Evolutionary conservation across 2,329 filamentous ascomycete species (phyloP), one percentile per base, ranked within the genome.

Genomic region (Proliferodiscus dingleyae): DNA sequence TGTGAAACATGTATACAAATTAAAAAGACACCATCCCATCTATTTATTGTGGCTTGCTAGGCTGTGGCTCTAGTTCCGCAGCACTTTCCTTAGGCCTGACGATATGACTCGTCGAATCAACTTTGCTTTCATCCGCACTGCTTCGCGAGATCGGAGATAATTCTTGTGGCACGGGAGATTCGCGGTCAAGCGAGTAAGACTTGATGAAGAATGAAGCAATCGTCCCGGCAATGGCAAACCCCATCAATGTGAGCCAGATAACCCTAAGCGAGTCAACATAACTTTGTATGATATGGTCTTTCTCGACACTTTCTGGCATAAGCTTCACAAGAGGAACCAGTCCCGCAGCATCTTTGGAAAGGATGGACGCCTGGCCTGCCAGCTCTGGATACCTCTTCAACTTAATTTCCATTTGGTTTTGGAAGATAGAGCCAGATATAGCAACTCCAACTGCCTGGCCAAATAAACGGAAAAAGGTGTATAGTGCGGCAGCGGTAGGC

Each of bases 181-280:
- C 67, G 23, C 63, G 59, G 51, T 74, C 68, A 47, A 79, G 56
- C 52, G 66, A 62, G 56, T 71, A 69, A 7, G 61, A 66, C 54
- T 77, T 68, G 3, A 72, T 72, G 41, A 71, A 69, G 10, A 72
- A 50, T 50, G 69, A 76, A n/a, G 66, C 52, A 21, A 75, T 18
- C 19, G 76, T 55, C 55, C 68, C 73, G 2, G 74, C 57, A 0
- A 61, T 72, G 3, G 69, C 67, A 15, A 81, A 63, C 0, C 61
- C 75, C 40, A 70, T 70, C 61, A 76, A 71, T 22, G 76, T 70
- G 19, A 72, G 69, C 71, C 74, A 80, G 15, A 80, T 70, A 24
- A 71, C 71, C 48, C 68, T 68, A 48, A 80, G 54, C 24, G 71
- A 72, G 50, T 75, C 69, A 1, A 73, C 72, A 52, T 79, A 81